Percentiles rank a stretch among this genome's conserved stretches.
phyloP scores from a whole-genome alignment of 441 rosid genomes.

The Pelargonium citronellum region DNA sequence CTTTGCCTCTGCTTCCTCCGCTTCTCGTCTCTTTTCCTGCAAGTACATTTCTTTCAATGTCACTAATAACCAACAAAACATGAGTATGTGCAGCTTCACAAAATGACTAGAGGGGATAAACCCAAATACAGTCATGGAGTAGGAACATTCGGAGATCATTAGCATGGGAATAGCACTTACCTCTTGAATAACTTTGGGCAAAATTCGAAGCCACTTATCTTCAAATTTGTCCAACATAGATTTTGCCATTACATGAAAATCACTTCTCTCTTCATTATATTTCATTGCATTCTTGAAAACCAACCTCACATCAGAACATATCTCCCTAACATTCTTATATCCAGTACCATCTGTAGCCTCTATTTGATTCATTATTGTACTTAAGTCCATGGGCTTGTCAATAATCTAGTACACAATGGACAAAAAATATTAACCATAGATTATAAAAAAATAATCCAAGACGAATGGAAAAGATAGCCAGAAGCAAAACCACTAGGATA shows the following conservation, averaged over 20 bases:
- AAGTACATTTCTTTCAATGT: constrained; percentile 15
- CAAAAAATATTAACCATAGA: constrained; percentile 3
- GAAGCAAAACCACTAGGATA: not conserved
- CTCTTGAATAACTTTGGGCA: constrained; percentile 92
- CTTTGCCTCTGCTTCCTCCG: constrained; percentile 66
- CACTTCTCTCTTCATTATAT: constrained; percentile 76
- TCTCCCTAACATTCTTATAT: constrained; percentile 85
- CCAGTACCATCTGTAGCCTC: constrained; percentile 84
- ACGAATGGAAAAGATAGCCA: not conserved
- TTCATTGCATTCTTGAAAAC: constrained; percentile 96
- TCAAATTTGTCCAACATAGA: constrained; percentile 77
- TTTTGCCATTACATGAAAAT: constrained; percentile 85
- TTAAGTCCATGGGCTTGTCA: constrained; percentile 96
- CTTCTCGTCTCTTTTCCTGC: constrained; percentile 74
- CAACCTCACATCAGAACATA: constrained; percentile 87
- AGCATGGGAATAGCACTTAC: constrained; percentile 25
- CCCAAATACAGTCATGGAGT: not conserved
- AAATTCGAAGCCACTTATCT: constrained; percentile 82
- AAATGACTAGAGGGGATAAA: not conserved
- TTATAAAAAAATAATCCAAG: constrained; percentile 7
- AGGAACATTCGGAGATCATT: not conserved
- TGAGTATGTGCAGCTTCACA: not conserved
- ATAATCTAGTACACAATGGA: constrained; percentile 51
- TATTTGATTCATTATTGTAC: constrained; percentile 81
- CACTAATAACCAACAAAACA: constrained; percentile 8